These are phyloP conservation scores for Aspergillus ostianus DNA, from an alignment of 495 filamentous ascomycete species.

Conservation along the genomic window DNA sequence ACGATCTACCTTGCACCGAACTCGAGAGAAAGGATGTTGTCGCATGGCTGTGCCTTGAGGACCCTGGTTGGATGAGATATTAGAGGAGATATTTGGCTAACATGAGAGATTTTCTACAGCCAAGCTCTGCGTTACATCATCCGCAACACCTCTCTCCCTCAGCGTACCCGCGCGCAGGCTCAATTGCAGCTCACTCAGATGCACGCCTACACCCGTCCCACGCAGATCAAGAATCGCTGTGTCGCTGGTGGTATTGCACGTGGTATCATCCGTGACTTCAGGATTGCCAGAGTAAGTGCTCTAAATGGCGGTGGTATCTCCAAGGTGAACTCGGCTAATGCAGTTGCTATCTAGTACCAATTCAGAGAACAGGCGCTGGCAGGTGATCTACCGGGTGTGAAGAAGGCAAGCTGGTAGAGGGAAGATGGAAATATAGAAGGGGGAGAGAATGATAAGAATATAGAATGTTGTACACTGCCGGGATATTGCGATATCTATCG, in stretches of 20 bases:
- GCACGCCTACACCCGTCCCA: slow-evolving; percentile 89
- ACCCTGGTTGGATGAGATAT: background rate
- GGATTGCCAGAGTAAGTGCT: slow-evolving; percentile 77
- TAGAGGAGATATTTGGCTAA: background rate
- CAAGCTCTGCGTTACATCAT: slow-evolving; percentile 96
- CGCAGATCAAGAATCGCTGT: slow-evolving; percentile 92
- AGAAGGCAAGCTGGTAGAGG: slow-evolving; percentile 87
- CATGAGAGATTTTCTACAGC: slow-evolving; percentile 40
- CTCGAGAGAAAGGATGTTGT: background rate
- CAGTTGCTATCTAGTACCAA: slow-evolving; percentile 65
- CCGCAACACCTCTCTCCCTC: slow-evolving; percentile 83
- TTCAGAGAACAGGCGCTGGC: slow-evolving; percentile 85
- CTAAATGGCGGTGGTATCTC: background rate
- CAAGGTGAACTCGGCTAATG: slow-evolving; percentile 2
- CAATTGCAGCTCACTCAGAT: slow-evolving; percentile 91
- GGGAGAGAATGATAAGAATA: background rate
- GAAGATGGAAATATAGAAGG: background rate
- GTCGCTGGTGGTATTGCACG: slow-evolving; percentile 81
- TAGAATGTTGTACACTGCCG: background rate
- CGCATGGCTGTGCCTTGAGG: slow-evolving; percentile 1
- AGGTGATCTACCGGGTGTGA: slow-evolving; percentile 89
- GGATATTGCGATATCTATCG: background rate
- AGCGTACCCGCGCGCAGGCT: slow-evolving; percentile 78
- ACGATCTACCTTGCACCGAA: slow-evolving; percentile 10
- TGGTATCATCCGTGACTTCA: slow-evolving; percentile 85